Conservation (phyloP, 2,329 filamentous ascomycete species). For the Verticillium albo-atrum region DNA sequence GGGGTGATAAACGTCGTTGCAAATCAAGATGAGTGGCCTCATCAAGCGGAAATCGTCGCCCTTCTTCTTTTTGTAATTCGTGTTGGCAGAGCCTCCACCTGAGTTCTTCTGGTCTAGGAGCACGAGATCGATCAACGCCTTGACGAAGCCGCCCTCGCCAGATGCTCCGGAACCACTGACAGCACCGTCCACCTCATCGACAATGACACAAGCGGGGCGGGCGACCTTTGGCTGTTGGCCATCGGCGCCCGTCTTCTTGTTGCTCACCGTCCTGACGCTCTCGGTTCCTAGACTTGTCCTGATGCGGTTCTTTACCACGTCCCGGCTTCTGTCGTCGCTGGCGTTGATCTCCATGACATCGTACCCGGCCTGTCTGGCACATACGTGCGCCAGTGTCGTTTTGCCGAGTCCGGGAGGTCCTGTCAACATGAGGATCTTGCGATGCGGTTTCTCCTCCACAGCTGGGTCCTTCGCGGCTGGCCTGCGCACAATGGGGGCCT, state of each 20-base stretch:
- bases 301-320: conserved; percentile 88
- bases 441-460: conserved; percentile 70
- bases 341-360: conserved; percentile 97
- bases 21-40: conserved; percentile 87
- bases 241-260: conserved; percentile 48
- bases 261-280: conserved; percentile 75
- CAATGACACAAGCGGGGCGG: conserved; percentile 85
- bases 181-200: conserved; percentile 95
- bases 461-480: conserved; percentile 37
- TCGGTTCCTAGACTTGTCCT: conserved; percentile 90
- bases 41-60: conserved; percentile 83
- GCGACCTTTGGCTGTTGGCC: conserved; percentile 63
- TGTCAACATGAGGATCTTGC: conserved; percentile 85
- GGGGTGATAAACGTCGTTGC: conserved; percentile 94
- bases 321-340: conserved; percentile 85
- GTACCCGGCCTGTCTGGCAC: conserved; percentile 90
- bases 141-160: conserved; percentile 92
- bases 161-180: conserved; percentile 72
- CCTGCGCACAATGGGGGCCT: conserved; percentile 36
- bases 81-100: conserved; percentile 19
- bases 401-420: conserved; percentile 93
- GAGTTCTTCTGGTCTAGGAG: conserved; percentile 78
- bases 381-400: conserved; percentile 94
- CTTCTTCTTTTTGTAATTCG: conserved; percentile 58
- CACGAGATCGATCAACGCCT: conserved; percentile 87